Conservation (phyloP, 768 basidiomycete species). For the Crassisporium funariophilum region DNA sequence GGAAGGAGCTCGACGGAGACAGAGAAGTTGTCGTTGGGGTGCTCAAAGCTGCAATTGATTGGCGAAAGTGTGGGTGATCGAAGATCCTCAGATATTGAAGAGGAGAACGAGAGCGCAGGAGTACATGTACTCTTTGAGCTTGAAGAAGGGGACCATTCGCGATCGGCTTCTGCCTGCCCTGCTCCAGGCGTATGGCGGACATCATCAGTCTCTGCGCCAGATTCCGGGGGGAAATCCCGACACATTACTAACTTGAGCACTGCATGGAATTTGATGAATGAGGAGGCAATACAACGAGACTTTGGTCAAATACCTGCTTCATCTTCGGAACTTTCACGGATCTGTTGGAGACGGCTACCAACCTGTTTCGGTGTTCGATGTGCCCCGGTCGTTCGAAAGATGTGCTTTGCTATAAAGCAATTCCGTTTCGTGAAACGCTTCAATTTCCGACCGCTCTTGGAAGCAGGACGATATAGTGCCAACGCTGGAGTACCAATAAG, state of each 20-base stretch:
- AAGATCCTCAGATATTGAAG: background rate
- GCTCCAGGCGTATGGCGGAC: background rate
- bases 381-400: slow-evolving; percentile 62
- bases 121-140: slow-evolving; percentile 6
- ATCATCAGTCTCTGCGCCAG: slow-evolving; percentile 5
- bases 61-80: too few relatives aligned
- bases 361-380: slow-evolving; percentile 73
- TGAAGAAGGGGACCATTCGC: too few relatives aligned
- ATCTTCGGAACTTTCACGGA: slow-evolving; percentile 67
- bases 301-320: slow-evolving; percentile 48
- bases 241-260: slow-evolving; percentile 18
- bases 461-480: slow-evolving; percentile 19
- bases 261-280: background rate
- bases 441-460: slow-evolving; percentile 21
- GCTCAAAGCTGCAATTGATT: too few relatives aligned
- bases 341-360: slow-evolving; percentile 74
- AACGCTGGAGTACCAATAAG: slow-evolving; percentile 7
- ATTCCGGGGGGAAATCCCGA: background rate
- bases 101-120: slow-evolving; percentile 6
- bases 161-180: background rate
- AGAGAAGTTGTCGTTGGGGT: slow-evolving; percentile 7
- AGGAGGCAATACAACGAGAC: background rate
- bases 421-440: slow-evolving; percentile 74
- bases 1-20: slow-evolving; percentile 13
- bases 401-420: slow-evolving; percentile 72